phyloP scores from a whole-genome alignment of 139 green algal species.

The Spirogloea muscicola region DNA sequence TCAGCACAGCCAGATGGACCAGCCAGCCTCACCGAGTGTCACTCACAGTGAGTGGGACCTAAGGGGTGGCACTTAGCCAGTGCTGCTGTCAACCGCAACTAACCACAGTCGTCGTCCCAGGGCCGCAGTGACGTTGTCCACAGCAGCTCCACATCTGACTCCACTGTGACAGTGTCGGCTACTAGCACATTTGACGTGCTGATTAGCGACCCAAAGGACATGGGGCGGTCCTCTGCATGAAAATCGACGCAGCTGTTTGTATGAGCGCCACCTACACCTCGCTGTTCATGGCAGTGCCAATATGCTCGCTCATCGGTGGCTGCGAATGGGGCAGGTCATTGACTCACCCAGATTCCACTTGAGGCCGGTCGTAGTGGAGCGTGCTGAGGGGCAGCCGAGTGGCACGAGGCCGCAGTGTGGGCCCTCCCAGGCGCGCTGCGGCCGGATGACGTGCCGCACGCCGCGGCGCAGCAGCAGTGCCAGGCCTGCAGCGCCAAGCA shows the following conservation, averaged over 20 bases:
- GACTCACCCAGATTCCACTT: conserved; percentile 72
- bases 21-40: no score
- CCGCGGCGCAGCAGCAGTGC: conserved; percentile 65
- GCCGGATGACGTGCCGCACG: conserved; percentile 54
- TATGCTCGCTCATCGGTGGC: no score
- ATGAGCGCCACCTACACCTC: background rate
- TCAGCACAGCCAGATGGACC: no score
- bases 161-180: conserved; percentile 8
- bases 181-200: conserved; percentile 28
- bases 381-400: conserved; percentile 52
- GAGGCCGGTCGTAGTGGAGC: conserved; percentile 66
- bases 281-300: no score
- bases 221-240: conserved; percentile 1
- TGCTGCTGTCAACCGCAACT: no score
- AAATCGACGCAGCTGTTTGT: no score
- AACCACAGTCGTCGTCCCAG: no score
- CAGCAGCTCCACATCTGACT: conserved; percentile 20
- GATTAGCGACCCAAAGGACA: conserved; percentile 26
- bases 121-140: no score
- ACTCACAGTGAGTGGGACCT: no score
- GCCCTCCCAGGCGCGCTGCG: conserved; percentile 63
- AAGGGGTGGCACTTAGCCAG: no score
- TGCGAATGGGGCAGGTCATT: no score
- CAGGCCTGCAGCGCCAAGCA: conserved; percentile 79
- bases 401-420: conserved; percentile 82